These are phyloP conservation scores for Vitis hybrid DNA, from an alignment of 177 flowering plant species.

Conservation along the genomic window DNA sequence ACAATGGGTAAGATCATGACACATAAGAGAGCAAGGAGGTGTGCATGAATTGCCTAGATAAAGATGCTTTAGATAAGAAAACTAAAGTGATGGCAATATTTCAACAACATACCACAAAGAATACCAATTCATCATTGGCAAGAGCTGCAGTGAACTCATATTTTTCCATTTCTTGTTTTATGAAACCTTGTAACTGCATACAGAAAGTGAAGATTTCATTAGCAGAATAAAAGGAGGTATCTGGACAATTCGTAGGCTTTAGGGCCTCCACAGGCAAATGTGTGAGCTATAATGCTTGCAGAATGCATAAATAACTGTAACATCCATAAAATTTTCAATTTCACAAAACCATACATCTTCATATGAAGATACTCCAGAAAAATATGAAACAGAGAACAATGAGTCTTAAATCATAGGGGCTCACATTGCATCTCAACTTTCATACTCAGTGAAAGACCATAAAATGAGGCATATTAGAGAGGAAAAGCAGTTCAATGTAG, in stretches of 20 bases:
- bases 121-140: conserved; percentile 65
- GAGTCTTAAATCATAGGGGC: no score
- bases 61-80: not conserved
- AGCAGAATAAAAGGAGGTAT: not conserved
- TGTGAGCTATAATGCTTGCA: no score
- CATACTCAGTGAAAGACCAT: no score
- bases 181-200: conserved; percentile 62
- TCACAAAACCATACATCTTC: no score
- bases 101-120: conserved; percentile 53
- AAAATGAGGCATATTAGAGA: no score
- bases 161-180: conserved; percentile 53
- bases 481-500: no score
- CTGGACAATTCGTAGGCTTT: not conserved
- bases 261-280: no score
- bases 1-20: not conserved
- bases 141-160: conserved; percentile 54
- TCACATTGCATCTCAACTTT: no score
- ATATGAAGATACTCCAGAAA: no score
- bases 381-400: no score
- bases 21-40: not conserved
- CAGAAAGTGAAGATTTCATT: not conserved
- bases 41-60: not conserved
- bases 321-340: no score
- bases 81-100: not conserved
- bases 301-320: no score